A percentile compares a stretch with the other conserved stretches of the same genome.
These are phyloP conservation scores for Geranium rotundifolium DNA, from an alignment of 345 rosid species.

Conservation along the genomic window DNA sequence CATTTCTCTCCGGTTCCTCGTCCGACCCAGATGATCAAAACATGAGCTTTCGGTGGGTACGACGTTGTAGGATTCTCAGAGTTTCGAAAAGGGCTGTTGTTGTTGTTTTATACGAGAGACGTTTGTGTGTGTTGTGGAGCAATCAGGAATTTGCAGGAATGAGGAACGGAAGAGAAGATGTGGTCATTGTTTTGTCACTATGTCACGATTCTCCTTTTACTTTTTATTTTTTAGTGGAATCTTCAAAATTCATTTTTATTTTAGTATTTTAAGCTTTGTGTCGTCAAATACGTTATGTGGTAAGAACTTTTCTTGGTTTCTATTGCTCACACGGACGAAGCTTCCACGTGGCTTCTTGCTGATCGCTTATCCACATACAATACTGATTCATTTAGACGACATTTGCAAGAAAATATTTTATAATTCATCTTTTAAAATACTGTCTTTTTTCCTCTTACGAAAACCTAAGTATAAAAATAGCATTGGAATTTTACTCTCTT, in stretches of 20 bases:
- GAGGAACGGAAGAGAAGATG: slow-evolving; percentile 6
- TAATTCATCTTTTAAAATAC: too few relatives aligned
- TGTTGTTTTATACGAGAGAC: not conserved
- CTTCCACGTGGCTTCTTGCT: not conserved
- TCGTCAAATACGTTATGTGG: not conserved
- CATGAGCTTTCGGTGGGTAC: not conserved
- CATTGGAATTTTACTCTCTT: too few relatives aligned
- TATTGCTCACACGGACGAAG: not conserved
- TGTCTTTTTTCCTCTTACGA: too few relatives aligned
- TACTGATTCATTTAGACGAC: too few relatives aligned
- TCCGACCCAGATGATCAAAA: slow-evolving; percentile 4
- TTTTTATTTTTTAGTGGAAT: not conserved
- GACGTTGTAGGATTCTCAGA: not conserved
- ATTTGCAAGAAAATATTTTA: too few relatives aligned
- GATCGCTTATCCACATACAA: not conserved
- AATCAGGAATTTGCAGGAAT: not conserved
- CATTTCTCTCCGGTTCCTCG: slow-evolving; percentile 12
- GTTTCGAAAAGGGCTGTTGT: not conserved
- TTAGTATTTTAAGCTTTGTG: not conserved
- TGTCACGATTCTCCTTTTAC: slow-evolving; percentile 2
- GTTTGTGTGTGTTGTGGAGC: not conserved
- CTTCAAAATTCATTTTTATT: not conserved
- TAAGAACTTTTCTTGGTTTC: not conserved
- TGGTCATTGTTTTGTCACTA: slow-evolving; percentile 22
- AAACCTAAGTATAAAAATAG: too few relatives aligned